Conservation (phyloP, 2,329 filamentous ascomycete genomes). For the Malbranchea zuffiana region DNA sequence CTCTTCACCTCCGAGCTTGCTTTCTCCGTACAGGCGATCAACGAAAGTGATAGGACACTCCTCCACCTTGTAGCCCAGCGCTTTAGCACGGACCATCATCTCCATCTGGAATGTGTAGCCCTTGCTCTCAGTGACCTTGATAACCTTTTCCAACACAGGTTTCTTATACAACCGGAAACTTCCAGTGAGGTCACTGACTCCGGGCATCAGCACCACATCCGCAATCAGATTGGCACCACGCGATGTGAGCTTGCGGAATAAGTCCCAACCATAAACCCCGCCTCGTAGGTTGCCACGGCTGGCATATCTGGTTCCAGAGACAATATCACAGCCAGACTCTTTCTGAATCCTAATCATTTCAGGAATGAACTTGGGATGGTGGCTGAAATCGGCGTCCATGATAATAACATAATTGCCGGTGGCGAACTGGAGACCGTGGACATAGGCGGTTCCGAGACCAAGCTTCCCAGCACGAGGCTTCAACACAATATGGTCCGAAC, state of each 20-base stretch:
- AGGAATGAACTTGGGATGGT: conserved; percentile 98
- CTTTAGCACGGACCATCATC: conserved; percentile 96
- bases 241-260: conserved; percentile 65
- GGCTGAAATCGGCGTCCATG: conserved; percentile 99
- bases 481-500: conserved; percentile 62
- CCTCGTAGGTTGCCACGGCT: conserved; percentile 52
- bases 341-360: conserved; percentile 79
- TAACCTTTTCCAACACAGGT: conserved; percentile 76
- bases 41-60: conserved; percentile 97
- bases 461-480: conserved; percentile 88
- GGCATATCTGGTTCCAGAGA: conserved; percentile 90
- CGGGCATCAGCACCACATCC: conserved; percentile 83
- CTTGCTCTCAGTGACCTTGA: conserved; percentile 83
- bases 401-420: conserved; percentile 96
- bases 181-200: conserved; percentile 90
- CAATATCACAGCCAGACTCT: conserved; percentile 77
- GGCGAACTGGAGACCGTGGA: conserved; percentile 81
- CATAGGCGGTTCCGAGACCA: conserved; percentile 91
- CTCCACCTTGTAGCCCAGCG: conserved; percentile 83
- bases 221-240: conserved; percentile 86
- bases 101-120: conserved; percentile 99
- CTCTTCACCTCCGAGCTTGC: conserved; percentile 87
- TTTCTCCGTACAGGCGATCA: conserved; percentile 88
- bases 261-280: conserved; percentile 92
- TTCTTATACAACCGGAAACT: conserved; percentile 94